These are phyloP conservation scores for Chaetoceros tenuissimus DNA, from an alignment of 108 stramenopile species.

Conservation along the genomic window DNA sequence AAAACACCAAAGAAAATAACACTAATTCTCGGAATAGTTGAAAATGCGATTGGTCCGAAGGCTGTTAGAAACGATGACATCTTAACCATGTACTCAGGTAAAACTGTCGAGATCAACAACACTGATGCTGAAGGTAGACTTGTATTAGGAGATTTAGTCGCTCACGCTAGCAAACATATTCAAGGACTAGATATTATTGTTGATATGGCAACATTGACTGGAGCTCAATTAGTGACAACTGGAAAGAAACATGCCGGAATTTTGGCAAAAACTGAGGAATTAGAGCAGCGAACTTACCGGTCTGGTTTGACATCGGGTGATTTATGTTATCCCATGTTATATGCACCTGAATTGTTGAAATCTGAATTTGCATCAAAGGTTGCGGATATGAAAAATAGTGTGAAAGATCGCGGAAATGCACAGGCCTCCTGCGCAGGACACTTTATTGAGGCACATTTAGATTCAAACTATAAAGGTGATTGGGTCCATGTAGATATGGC, in stretches of 20 bases:
- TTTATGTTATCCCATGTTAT: conserved; percentile 67
- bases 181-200: conserved; percentile 47
- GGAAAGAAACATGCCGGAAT: conserved; percentile 77
- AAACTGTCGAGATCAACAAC: conserved; percentile 81
- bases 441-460: conserved; percentile 80
- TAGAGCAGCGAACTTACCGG: conserved; percentile 42
- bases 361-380: conserved; percentile 74
- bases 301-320: conserved; percentile 61
- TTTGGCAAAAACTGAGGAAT: conserved; percentile 49
- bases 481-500: conserved; percentile 94
- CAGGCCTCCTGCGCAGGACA: conserved; percentile 86
- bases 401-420: conserved; percentile 76
- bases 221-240: conserved; percentile 78
- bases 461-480: conserved; percentile 36
- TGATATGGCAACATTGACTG: conserved; percentile 89
- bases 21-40: conserved; percentile 66
- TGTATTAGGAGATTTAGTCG: conserved; percentile 74
- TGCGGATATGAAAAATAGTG: conserved; percentile 89
- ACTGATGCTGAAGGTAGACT: conserved; percentile 87
- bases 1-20: conserved; percentile 20
- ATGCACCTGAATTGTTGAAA: conserved; percentile 67
- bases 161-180: conserved; percentile 64
- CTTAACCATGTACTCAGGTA: conserved; percentile 51
- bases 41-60: conserved; percentile 71
- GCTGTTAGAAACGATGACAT: conserved; percentile 84